phyloP scores from a whole-genome alignment of 805 yeast species.

The Kluyveromyces siamensis region DNA sequence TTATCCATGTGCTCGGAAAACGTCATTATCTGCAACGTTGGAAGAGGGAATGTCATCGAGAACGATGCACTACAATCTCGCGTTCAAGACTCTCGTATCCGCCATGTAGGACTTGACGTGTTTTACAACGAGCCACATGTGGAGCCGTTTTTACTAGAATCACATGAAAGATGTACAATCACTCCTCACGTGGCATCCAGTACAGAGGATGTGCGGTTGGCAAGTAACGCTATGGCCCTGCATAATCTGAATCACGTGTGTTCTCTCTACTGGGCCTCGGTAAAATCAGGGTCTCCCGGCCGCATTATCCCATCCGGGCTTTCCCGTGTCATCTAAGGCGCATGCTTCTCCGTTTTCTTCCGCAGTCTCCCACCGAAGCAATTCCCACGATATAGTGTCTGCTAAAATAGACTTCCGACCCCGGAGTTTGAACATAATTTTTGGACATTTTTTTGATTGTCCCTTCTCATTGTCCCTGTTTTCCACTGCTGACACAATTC shows the following conservation, averaged over 20 bases:
- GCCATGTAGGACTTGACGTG: constrained; percentile 55
- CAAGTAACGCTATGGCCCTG: constrained; percentile 1
- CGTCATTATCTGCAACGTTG: constrained; percentile 42
- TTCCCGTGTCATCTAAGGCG: neutral
- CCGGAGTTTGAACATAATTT: neutral
- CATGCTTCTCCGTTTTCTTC: neutral
- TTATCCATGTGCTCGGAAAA: constrained; percentile 24
- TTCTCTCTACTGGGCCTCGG: neutral
- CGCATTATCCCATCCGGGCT: neutral
- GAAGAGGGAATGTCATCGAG: constrained; percentile 49
- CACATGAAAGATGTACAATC: constrained; percentile 20
- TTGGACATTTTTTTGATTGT: too few species aligned
- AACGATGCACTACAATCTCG: constrained; percentile 40
- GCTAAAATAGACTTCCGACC: neutral
- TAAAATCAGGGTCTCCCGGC: neutral
- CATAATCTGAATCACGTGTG: neutral
- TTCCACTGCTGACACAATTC: too few species aligned
- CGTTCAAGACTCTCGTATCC: constrained; percentile 36
- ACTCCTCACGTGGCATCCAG: constrained; percentile 62
- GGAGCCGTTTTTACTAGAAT: constrained; percentile 16
- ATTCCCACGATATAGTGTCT: too few species aligned
- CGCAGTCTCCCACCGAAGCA: neutral
- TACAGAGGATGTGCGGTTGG: constrained; percentile 34
- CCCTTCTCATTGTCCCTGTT: too few species aligned
- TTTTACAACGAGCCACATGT: constrained; percentile 45